Evolutionary conservation across 768 basidiomycete species (phyloP), one percentile per base, ranked within the genome.

Genomic region (Heimioporus sp.): DNA sequence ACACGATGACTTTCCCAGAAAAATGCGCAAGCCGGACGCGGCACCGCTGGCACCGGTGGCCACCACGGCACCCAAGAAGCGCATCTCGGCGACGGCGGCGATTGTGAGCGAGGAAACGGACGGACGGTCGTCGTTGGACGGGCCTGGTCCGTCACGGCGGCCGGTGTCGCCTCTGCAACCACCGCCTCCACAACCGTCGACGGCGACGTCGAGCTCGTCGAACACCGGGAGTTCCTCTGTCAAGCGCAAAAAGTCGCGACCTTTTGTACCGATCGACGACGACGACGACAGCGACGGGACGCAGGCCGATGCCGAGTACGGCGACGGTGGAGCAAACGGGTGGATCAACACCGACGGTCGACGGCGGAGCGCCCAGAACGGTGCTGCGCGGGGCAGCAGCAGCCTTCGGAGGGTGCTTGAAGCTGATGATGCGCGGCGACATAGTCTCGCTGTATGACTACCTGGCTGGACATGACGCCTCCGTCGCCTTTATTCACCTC

Each of bases 1-100:
- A 35, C 31, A n/a, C 16, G 32, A 28, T 24, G 20, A 15, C 41
- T 36, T 60, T 40, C 5, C 24, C 62, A 91, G 89, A 42, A 92
- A 92, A 81, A 92, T 92, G 90, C 85, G 90, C 41, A 92, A 92
- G 70, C 90, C 90, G 10, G 87, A 89, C 57, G 73, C 80, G 16
- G 67, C 67, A 13, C 71, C 77, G 28, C 71, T 74, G 13, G 60
- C 63, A 9, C 65, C 68, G 10, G 51, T 70, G 13, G 63, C 72
- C 11, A 43, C 56, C 28, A 49, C 56, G 5, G 55, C 60, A 6
- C 65, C 64, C 36, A 79, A 76, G 66, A 82, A 83, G 66, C 74
- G 81, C 7, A 64, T 69, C 2, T 72, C 72, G 51, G 59, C 68
- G 35, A 60, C 69, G 65, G 46, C 50, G 58, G 46, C 50, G 58